Evolutionary conservation across 441 rosid species (phyloP), one percentile per base, ranked within the genome.

Genomic region (Eutrema salsugineum): DNA sequence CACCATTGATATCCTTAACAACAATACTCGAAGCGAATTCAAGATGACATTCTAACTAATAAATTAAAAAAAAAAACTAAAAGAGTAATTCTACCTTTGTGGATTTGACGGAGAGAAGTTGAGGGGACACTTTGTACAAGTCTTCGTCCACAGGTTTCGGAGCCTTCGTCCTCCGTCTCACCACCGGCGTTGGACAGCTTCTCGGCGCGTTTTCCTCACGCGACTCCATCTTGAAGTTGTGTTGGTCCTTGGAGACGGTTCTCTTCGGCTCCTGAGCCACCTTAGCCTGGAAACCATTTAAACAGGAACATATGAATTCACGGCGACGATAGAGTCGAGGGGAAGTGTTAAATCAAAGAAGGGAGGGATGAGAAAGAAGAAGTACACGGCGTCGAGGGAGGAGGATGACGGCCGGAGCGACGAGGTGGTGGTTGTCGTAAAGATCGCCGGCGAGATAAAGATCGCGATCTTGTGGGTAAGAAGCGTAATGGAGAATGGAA

Each of bases 101-200:
- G 51, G 88, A 51, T 66, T 84, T 90, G 32, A 83, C 70, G 54
- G 77, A 72, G 81, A 92, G 91, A 48, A 90, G 87, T 11, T 82
- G 83, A 7, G 97, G 93, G 8, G 99, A 83, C 68, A 94, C 87
- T 72, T 87, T 87, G 84, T 94, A 94, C 78, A 94, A 75, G 80
- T 94, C 99, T 69, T 90, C 97, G 27, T 91, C 99, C 11, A 91
- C 85, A 3, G 99, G 94, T 63, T 91, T 94, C 0, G 97, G 87
- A 0, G 70, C 71, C 58, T 69, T 79, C 42, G 6, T 63, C 57
- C 72, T 70, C 77, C 86, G 79, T 10, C 47, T 12, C 36, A 56
- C 66, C 27, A 39, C 43, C 11, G 82, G 81, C 5, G 72, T 62
- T 8, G 86, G 86, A 51, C 85, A 50, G 24, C 20, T 68, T 10